Base-by-base conservation (phyloP, 2,329 filamentous ascomycete genomes). In the Nothomitra cinnamomea region DNA sequence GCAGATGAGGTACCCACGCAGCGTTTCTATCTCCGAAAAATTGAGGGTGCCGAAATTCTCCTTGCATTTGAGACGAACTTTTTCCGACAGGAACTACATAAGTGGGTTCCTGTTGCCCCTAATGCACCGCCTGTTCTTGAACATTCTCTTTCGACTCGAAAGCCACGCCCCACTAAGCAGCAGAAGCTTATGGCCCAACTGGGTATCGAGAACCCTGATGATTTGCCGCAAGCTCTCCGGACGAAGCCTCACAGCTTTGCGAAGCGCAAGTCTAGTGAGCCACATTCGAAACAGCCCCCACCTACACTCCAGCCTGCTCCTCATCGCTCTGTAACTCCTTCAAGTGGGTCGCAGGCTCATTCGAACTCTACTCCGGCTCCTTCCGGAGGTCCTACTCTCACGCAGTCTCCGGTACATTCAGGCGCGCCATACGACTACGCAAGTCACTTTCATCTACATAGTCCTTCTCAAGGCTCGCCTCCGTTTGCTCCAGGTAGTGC, bases 31-130 rank as follows among this genome's bases (percentile, higher is more conserved):
- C 73, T 98, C 41, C 85, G 92, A 55, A 98, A 98, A 70, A 88
- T 98, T 53, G 92, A 98, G 69, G 92, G 92, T 2, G 89, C 92
- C 1, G 92, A 98, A 65, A 89, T 98, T 52, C 75, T 98, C 2
- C 74, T 98, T 1, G 79, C 89, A 0, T 84, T 83, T 55, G 92
- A 98, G 69, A 95, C 90, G n/a, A 98, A 98, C 64, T 95, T 94
- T 67, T 90, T 98, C 71, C 82, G 90, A 22, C 88, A 95, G 64
- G 88, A 95, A 64, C 74, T 98, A 54, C 92, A 98, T 68, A 94
- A 87, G 64, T 95, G 87, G 85, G 87, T 83, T 40, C 89, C 89
- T 2, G 87, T 96, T 24, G 89, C 92, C 1, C 85, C 87, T 0
- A 77, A 87, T 13, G 74, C 92, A 12, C 92, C 92, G 2, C 89